Conservation (phyloP, 2,329 filamentous ascomycete genomes). For the Aspergillus brunneoviolaceus region DNA sequence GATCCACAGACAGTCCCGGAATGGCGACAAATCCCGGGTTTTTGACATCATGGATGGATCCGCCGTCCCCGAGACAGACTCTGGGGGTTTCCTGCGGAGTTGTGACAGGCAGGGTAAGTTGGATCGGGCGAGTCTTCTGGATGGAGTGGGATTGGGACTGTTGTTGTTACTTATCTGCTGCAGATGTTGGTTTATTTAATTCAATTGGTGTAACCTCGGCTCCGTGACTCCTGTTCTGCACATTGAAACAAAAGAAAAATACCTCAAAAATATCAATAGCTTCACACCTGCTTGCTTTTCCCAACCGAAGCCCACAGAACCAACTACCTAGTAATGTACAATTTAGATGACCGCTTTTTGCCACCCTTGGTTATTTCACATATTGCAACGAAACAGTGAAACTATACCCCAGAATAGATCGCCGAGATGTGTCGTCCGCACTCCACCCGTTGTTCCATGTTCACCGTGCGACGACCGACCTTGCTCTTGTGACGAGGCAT, state of each 20-base stretch:
- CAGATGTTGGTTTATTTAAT: background rate
- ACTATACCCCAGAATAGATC: constrained; percentile 69
- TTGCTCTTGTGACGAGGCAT: constrained; percentile 72
- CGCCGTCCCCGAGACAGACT: background rate
- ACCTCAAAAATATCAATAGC: background rate
- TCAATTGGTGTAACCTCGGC: background rate
- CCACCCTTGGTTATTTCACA: background rate
- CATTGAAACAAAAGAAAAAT: background rate
- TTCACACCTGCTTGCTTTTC: background rate
- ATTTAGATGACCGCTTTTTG: background rate
- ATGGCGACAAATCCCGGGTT: constrained; percentile 4
- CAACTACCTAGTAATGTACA: constrained; percentile 1
- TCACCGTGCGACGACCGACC: constrained; percentile 68
- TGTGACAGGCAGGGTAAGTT: background rate
- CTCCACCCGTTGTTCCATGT: constrained; percentile 81
- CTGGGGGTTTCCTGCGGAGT: background rate
- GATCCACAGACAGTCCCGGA: constrained; percentile 2
- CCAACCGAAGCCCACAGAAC: background rate
- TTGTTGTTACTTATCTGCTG: background rate
- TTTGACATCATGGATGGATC: constrained; percentile 3
- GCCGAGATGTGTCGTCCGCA: constrained; percentile 80
- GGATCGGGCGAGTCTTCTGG: background rate
- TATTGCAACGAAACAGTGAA: constrained; percentile 18
- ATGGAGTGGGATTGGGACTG: background rate
- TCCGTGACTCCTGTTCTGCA: background rate